A percentile compares a stretch with the other conserved stretches of the same genome.
Evolutionary conservation across 2,329 filamentous ascomycete species (phyloP).

Genomic region (Aspergillus hortae): DNA sequence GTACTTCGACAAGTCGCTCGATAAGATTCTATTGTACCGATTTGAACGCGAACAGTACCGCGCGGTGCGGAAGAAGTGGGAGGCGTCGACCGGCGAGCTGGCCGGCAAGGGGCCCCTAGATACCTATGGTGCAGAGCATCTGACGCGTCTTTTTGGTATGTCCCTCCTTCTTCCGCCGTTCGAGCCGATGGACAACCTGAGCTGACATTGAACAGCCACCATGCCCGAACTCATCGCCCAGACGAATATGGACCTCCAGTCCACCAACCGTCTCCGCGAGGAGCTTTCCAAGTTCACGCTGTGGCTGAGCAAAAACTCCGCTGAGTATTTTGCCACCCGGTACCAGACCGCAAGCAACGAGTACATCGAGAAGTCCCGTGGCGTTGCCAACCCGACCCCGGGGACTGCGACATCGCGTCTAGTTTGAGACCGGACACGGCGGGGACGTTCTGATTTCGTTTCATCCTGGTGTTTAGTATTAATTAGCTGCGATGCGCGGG

Average conservation of each 20-base stretch:
- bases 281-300: constrained; percentile 81
- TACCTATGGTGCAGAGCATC: constrained; percentile 88
- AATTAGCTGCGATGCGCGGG: neutral
- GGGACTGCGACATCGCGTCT: constrained; percentile 33
- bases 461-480: constrained; percentile 3
- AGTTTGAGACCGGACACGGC: constrained; percentile 11
- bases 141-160: constrained; percentile 83
- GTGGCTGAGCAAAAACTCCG: constrained; percentile 76
- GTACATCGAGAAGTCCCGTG: constrained; percentile 35
- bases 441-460: neutral
- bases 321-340: constrained; percentile 64
- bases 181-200: no score
- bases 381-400: constrained; percentile 25
- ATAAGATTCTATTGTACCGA: constrained; percentile 85
- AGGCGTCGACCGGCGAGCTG: constrained; percentile 58
- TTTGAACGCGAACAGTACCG: constrained; percentile 90
- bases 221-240: constrained; percentile 92
- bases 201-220: constrained; percentile 56
- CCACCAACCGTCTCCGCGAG: constrained; percentile 80
- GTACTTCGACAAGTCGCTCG: constrained; percentile 89
- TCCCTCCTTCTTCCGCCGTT: neutral
- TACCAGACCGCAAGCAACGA: constrained; percentile 42
- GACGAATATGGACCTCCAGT: constrained; percentile 95
- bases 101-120: constrained; percentile 71
- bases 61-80: constrained; percentile 69